phyloP scores from a whole-genome alignment of 805 yeast genomes.

The Candida ponderosae region DNA sequence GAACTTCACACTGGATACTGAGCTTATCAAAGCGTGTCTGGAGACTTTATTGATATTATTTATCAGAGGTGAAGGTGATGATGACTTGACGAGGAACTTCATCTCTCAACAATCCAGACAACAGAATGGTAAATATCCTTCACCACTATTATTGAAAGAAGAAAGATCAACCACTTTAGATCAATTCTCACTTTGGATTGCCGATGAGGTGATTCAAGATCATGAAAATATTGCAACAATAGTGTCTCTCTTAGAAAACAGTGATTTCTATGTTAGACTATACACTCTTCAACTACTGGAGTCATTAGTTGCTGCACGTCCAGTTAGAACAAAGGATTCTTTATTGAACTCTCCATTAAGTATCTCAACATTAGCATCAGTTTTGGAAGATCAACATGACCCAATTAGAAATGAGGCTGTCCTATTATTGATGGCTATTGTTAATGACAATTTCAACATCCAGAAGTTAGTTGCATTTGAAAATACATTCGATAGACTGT shows the following conservation, averaged over 20 bases:
- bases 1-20: slow-evolving; percentile 62
- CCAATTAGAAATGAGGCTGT: slow-evolving; percentile 88
- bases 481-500: slow-evolving; percentile 77
- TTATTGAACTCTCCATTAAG: slow-evolving; percentile 72
- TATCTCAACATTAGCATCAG: slow-evolving; percentile 60
- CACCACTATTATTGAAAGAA: slow-evolving; percentile 55
- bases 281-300: slow-evolving; percentile 82
- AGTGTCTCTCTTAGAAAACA: slow-evolving; percentile 40
- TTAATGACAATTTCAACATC: slow-evolving; percentile 71
- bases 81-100: slow-evolving; percentile 62
- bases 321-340: slow-evolving; percentile 63
- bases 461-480: slow-evolving; percentile 94
- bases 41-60: slow-evolving; percentile 83
- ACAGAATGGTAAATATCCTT: slow-evolving; percentile 73
- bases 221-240: slow-evolving; percentile 20
- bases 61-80: slow-evolving; percentile 58
- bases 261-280: slow-evolving; percentile 70
- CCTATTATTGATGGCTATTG: slow-evolving; percentile 74
- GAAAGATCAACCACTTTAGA: slow-evolving; percentile 45
- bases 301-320: slow-evolving; percentile 72
- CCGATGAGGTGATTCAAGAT: slow-evolving; percentile 81
- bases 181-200: slow-evolving; percentile 89
- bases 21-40: slow-evolving; percentile 67
- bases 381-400: slow-evolving; percentile 61
- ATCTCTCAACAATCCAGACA: slow-evolving; percentile 66